Evolutionary conservation across 2,329 filamentous ascomycete species (phyloP).

Genomic region (Zopfia rhizophila): DNA sequence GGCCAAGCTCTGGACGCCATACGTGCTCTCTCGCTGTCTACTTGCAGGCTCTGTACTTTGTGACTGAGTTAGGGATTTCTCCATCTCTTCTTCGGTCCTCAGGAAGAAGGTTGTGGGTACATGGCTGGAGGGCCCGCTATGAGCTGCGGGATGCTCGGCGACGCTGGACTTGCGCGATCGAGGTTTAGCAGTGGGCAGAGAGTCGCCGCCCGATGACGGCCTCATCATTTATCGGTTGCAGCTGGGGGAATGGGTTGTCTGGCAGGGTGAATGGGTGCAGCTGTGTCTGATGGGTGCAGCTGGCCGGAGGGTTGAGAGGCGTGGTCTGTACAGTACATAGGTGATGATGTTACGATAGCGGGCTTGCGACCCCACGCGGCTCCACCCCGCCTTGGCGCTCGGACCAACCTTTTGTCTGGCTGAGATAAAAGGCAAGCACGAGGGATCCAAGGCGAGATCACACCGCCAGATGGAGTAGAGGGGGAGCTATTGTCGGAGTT

Average conservation of each 20-base stretch:
- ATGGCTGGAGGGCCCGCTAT: conserved; percentile 36
- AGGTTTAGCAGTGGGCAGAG: conserved; percentile 42
- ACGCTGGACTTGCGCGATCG: conserved; percentile 52
- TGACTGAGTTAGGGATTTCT: conserved; percentile 48
- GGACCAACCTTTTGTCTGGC: conserved; percentile 2
- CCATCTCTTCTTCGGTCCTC: conserved; percentile 62
- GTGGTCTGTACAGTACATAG: conserved; percentile 1
- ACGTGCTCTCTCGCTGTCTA: conserved; percentile 57
- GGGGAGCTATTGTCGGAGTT: too few species aligned
- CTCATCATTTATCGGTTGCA: conserved; percentile 34
- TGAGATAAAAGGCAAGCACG: too few species aligned
- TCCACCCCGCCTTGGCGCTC: conserved; percentile 3
- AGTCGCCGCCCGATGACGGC: conserved; percentile 49
- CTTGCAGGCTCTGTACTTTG: conserved; percentile 23
- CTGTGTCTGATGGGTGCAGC: conserved; percentile 1
- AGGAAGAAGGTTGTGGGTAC: conserved; percentile 70
- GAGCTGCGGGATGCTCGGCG: conserved; percentile 37
- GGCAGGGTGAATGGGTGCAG: too few species aligned
- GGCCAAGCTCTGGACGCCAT: conserved; percentile 67
- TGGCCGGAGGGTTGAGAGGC: conserved; percentile 2
- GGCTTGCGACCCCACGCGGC: conserved; percentile 4
- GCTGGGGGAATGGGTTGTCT: conserved; percentile 1
- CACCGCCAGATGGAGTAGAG: too few species aligned
- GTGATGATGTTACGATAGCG: neutral
- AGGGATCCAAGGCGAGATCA: too few species aligned